Conservation (phyloP, 108 stramenopile species). For the Nitzschia inconspicua region DNA sequence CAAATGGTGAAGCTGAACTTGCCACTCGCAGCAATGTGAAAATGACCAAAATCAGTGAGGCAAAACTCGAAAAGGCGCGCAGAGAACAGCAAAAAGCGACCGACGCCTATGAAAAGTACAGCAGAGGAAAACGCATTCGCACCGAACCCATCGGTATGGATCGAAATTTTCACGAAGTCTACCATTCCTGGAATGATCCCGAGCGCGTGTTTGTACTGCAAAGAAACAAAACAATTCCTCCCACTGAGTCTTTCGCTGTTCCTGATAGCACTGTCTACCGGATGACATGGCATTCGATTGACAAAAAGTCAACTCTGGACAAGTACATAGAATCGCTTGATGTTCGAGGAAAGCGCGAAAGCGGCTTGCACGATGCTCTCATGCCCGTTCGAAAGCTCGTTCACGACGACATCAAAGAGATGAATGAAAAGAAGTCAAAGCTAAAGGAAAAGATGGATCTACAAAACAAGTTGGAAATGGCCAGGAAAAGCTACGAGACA, state of each 20-base stretch:
- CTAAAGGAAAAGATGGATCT: constrained; percentile 54
- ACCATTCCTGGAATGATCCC: constrained; percentile 71
- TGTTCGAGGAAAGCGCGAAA: constrained; percentile 71
- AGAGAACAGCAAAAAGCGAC: constrained; percentile 59
- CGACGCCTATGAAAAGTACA: constrained; percentile 70
- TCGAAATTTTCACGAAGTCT: constrained; percentile 66
- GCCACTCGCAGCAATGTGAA: constrained; percentile 43
- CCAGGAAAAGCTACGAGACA: constrained; percentile 25
- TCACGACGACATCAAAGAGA: constrained; percentile 64
- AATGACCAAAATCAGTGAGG: constrained; percentile 21
- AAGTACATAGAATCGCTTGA: constrained; percentile 60
- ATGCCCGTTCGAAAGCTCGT: constrained; percentile 43
- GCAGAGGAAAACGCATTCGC: constrained; percentile 51
- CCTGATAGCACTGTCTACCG: constrained; percentile 37
- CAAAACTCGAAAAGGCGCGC: constrained; percentile 37
- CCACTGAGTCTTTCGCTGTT: constrained; percentile 32
- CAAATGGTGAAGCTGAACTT: constrained; percentile 12
- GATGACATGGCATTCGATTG: constrained; percentile 71
- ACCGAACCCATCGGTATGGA: constrained; percentile 77
- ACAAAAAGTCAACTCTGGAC: constrained; percentile 65
- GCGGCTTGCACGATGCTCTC: constrained; percentile 45
- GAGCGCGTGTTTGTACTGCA: constrained; percentile 55
- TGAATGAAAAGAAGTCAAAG: constrained; percentile 30
- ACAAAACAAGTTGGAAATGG: constrained; percentile 57
- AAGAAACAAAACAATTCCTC: constrained; percentile 35